Evolutionary conservation across 495 filamentous ascomycete species (phyloP).

Genomic region (Lasiosphaeriaceae sp.): DNA sequence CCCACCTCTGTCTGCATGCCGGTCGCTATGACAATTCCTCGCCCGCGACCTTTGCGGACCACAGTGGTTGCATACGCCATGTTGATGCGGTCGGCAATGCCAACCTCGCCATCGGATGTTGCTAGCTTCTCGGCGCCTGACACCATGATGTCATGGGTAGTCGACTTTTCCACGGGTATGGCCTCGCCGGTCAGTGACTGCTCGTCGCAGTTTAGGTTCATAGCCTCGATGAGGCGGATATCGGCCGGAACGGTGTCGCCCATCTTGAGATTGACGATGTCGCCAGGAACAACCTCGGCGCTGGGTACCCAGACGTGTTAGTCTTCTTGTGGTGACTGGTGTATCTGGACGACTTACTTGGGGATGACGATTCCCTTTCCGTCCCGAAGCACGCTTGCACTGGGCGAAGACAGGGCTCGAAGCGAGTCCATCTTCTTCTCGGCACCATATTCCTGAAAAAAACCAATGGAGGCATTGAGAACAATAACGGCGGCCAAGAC

Average conservation of each 20-base stretch:
- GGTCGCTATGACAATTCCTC: constrained; percentile 63
- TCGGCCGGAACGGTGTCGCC: constrained; percentile 83
- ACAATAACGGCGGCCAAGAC: constrained; percentile 78
- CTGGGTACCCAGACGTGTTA: constrained; percentile 35
- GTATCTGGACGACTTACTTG: constrained; percentile 34
- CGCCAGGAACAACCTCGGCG: constrained; percentile 74
- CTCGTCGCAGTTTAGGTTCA: constrained; percentile 57
- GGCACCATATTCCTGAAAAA: constrained; percentile 78
- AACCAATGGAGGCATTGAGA: constrained; percentile 74
- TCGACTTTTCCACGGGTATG: constrained; percentile 37
- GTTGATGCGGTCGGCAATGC: constrained; percentile 63
- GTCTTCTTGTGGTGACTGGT: background rate
- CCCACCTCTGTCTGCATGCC: constrained; percentile 83
- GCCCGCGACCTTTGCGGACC: constrained; percentile 64
- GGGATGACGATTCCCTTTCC: constrained; percentile 61
- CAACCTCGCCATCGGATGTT: constrained; percentile 46
- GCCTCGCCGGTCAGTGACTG: constrained; percentile 66
- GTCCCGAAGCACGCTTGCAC: constrained; percentile 71
- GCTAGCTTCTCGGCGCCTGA: constrained; percentile 28
- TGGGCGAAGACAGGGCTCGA: constrained; percentile 71
- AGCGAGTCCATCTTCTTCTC: constrained; percentile 86
- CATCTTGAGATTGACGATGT: constrained; percentile 74
- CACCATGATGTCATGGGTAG: constrained; percentile 28
- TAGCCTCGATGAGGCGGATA: constrained; percentile 66
- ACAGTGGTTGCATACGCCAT: constrained; percentile 66